Conservation (phyloP, 2,329 filamentous ascomycete genomes). For the Neonectria coccinea region DNA sequence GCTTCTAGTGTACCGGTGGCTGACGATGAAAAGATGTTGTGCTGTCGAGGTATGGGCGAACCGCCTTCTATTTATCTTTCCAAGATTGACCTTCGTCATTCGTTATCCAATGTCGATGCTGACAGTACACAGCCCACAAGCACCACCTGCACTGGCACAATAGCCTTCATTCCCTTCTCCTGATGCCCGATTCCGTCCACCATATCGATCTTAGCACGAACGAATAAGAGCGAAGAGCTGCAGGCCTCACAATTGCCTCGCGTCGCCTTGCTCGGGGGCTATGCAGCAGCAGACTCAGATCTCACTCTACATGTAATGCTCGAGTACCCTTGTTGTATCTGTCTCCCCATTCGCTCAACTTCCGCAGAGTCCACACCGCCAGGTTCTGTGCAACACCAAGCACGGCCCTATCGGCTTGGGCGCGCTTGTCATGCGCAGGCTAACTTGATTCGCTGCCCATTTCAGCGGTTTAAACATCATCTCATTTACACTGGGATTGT, state of each 20-base stretch:
- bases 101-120: neutral
- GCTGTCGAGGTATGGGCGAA: neutral
- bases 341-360: neutral
- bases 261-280: neutral
- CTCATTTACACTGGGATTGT: neutral
- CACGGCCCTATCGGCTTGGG: neutral
- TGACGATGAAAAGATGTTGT: neutral
- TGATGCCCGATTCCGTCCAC: conserved; percentile 2
- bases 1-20: neutral
- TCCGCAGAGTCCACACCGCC: neutral
- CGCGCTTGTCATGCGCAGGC: neutral
- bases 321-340: neutral
- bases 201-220: neutral
- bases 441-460: neutral
- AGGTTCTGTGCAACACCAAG: neutral
- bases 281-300: conserved; percentile 1
- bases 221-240: neutral
- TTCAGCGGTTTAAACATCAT: neutral
- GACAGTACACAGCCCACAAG: neutral
- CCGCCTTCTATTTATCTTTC: neutral
- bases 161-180: neutral
- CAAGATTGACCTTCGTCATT: neutral
- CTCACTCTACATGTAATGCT: neutral
- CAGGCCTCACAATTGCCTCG: neutral
- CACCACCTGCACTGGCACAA: neutral